Evolutionary conservation across 2,329 filamentous ascomycete species (phyloP).

Genomic region (Fusarium oxysporum): DNA sequence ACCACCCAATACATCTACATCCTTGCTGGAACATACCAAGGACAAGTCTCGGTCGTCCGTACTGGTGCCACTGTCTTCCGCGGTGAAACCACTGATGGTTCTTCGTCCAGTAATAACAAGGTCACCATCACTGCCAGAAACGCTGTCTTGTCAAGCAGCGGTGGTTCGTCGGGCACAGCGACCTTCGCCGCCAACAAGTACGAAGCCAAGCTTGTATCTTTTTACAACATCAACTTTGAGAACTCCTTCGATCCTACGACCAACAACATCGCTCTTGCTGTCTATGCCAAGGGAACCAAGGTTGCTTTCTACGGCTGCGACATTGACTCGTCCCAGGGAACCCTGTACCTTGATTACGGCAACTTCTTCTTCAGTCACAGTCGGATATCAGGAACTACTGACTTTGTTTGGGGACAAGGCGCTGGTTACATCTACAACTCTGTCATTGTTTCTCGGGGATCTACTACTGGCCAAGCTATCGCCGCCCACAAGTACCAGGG

Average conservation of each 20-base stretch:
- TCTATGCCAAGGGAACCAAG: slow-evolving; percentile 51
- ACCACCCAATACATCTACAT: slow-evolving; percentile 57
- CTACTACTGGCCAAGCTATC: slow-evolving; percentile 41
- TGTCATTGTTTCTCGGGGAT: slow-evolving; percentile 28
- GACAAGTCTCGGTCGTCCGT: slow-evolving; percentile 53
- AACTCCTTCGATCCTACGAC: slow-evolving; percentile 28
- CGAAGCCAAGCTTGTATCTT: slow-evolving; percentile 44
- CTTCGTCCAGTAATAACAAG: slow-evolving; percentile 64
- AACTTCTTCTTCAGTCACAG: slow-evolving; percentile 41
- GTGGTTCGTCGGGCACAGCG: slow-evolving; percentile 34
- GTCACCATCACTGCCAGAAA: slow-evolving; percentile 60
- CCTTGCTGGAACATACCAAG: slow-evolving; percentile 58
- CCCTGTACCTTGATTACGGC: slow-evolving; percentile 39
- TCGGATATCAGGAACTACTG: slow-evolving; percentile 32
- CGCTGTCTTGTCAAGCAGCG: slow-evolving; percentile 25
- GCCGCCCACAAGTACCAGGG: slow-evolving; percentile 45
- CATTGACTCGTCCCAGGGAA: slow-evolving; percentile 39
- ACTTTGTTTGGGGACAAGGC: slow-evolving; percentile 41
- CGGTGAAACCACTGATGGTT: slow-evolving; percentile 58
- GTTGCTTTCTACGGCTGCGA: slow-evolving; percentile 55
- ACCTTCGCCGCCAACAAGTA: slow-evolving; percentile 46
- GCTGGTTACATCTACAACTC: slow-evolving; percentile 44
- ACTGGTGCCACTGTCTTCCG: slow-evolving; percentile 56
- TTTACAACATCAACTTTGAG: slow-evolving; percentile 49
- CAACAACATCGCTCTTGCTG: slow-evolving; percentile 38